These are phyloP conservation scores for Symbiodinium pilosum DNA, from an alignment of 73 alveolate genomes.

Conservation along the genomic window DNA sequence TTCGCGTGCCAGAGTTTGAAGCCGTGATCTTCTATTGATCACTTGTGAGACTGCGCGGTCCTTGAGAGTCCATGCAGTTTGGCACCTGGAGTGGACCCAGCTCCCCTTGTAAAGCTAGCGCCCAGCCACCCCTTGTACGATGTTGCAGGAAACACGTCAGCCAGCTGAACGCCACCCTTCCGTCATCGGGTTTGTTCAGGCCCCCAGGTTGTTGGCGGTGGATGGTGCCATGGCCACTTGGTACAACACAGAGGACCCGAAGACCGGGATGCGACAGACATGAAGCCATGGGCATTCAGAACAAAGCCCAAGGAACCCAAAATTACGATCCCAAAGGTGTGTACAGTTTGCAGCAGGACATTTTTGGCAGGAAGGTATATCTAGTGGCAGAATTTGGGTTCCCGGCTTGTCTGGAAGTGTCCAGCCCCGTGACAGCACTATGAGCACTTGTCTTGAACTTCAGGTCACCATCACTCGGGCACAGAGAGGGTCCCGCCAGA, in stretches of 20 bases:
- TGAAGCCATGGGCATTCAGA: neutral
- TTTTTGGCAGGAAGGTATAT: too few relatives aligned
- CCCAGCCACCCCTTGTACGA: too few relatives aligned
- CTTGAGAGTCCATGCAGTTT: constrained; percentile 3
- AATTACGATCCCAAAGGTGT: neutral
- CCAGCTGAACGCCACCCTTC: constrained; percentile 52
- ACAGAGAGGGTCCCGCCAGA: constrained; percentile 48
- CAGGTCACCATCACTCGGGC: constrained; percentile 88
- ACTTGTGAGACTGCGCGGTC: neutral
- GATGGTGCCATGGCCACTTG: constrained; percentile 93
- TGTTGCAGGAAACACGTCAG: constrained; percentile 36
- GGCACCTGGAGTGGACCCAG: neutral
- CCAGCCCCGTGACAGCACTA: neutral
- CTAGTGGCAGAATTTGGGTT: neutral
- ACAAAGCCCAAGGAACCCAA: neutral
- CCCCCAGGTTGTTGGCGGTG: constrained; percentile 85
- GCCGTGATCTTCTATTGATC: too few relatives aligned
- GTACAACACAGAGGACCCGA: constrained; percentile 30
- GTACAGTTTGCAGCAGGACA: neutral
- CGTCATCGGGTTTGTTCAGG: constrained; percentile 93
- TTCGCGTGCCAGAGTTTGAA: neutral
- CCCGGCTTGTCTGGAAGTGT: neutral
- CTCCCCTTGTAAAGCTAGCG: too few relatives aligned
- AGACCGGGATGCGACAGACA: neutral
- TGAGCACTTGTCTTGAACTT: neutral